These are phyloP conservation scores for Toxoplasma gondii DNA, from an alignment of 169 alveolate genomes.

Conservation along the genomic window DNA sequence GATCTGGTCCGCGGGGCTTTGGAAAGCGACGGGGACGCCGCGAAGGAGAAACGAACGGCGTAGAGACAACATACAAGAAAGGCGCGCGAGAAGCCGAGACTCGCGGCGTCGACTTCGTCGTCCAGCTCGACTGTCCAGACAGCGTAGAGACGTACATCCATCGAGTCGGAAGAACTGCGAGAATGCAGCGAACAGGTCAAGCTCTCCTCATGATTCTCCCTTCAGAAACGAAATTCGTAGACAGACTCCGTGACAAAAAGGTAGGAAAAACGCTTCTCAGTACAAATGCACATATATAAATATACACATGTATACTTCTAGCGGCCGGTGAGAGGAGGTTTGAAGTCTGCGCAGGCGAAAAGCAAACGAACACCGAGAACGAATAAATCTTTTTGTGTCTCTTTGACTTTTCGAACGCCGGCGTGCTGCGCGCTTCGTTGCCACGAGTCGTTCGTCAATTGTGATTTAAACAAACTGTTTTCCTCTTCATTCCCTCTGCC, in stretches of 20 bases:
- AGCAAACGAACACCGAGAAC: not conserved
- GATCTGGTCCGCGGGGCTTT: not conserved
- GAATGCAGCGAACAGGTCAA: constrained; percentile 91
- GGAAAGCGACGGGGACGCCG: not conserved
- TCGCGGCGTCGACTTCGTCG: constrained; percentile 54
- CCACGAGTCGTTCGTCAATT: too few species aligned
- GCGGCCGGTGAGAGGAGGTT: not conserved
- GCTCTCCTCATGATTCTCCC: constrained; percentile 75
- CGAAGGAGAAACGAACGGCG: not conserved
- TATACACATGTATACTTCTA: not conserved
- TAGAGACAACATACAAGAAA: not conserved
- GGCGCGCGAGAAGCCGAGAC: not conserved
- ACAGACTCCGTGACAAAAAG: constrained; percentile 38
- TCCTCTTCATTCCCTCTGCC: too few species aligned
- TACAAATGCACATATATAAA: not conserved
- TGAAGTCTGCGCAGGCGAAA: not conserved
- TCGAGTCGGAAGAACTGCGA: constrained; percentile 96
- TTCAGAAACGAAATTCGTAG: constrained; percentile 63
- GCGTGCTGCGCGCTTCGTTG: too few species aligned
- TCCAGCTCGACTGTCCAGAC: constrained; percentile 92
- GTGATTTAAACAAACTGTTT: too few species aligned
- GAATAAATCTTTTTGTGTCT: too few species aligned
- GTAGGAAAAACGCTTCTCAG: not conserved
- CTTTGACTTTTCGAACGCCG: too few species aligned
- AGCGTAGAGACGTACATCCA: constrained; percentile 92